phyloP scores from a whole-genome alignment of 2,329 filamentous ascomycete genomes.

The Penicillium glabrum region DNA sequence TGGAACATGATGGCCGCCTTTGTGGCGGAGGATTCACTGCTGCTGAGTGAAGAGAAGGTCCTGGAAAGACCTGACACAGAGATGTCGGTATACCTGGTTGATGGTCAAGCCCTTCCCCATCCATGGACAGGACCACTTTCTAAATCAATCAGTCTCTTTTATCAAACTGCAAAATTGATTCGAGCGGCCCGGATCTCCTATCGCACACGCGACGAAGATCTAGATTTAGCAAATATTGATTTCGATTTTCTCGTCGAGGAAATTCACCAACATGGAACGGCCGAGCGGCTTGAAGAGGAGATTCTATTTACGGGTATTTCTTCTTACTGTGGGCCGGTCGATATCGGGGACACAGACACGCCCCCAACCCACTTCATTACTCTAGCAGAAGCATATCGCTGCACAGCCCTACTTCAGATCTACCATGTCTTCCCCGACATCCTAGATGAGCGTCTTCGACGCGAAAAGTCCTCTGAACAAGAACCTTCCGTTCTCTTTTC shows the following conservation, averaged over 20 bases:
- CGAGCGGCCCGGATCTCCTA: constrained; percentile 13
- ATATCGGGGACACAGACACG: constrained; percentile 23
- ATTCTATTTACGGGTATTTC: constrained; percentile 21
- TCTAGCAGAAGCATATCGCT: constrained; percentile 23
- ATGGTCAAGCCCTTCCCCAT: constrained; percentile 20
- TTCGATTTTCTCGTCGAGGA: constrained; percentile 18
- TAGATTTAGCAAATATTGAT: constrained; percentile 16
- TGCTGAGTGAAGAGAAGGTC: constrained; percentile 16
- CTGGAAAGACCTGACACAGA: constrained; percentile 14
- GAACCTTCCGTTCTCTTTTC: constrained; percentile 17
- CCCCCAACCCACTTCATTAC: constrained; percentile 24
- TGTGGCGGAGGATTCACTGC: constrained; percentile 20
- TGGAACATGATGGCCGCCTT: constrained; percentile 25
- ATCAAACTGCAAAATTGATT: constrained; percentile 18
- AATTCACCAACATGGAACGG: constrained; percentile 18
- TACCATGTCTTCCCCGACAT: constrained; percentile 25
- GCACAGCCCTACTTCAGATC: constrained; percentile 21
- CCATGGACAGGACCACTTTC: constrained; percentile 23
- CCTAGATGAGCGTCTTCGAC: constrained; percentile 15
- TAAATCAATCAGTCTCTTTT: constrained; percentile 19
- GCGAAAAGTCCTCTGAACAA: constrained; percentile 4
- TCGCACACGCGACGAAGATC: constrained; percentile 9
- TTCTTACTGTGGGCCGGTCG: constrained; percentile 22
- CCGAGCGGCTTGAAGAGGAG: constrained; percentile 18
- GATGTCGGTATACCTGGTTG: constrained; percentile 20